Base-by-base conservation (phyloP, 2,329 filamentous ascomycete genomes). In the Graphilbum sp. region DNA sequence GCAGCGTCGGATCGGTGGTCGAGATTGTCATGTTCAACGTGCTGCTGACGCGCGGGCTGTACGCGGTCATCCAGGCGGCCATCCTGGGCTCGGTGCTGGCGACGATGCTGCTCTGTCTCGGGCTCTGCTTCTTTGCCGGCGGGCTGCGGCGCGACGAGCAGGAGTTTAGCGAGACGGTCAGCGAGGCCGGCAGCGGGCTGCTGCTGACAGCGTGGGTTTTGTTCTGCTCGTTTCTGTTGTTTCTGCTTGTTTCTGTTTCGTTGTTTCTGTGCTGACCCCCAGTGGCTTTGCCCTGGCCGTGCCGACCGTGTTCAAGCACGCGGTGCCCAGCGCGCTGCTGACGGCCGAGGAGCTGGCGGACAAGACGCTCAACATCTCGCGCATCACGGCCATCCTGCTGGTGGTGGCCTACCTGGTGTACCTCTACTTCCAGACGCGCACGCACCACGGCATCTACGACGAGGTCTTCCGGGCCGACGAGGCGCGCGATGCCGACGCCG, bases 11-110 rank as follows among this genome's bases (percentile, higher is more conserved):
- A 3, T 82, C 80, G 1, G 59, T 86, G 10, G 82, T 90, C 37
- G 84, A 93, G 52, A 78, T 92, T 40, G 71, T 92, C 34, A 61
- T 92, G 23, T 90, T 92, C 57, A 79, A 88, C 63, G 70, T 87
- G 3, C 60, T 92, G 33, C 64, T 90, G 5, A 54, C 54, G 2
- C 34, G 39, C 11, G 55, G 62, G 2, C 56, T 62, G 54, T 75
- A 79, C 42, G 64, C 68, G n/a, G 80, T 90, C 47, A 83, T 92
- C 48, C 74, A 84, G 51, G 82, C 82, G 38, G 84, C 85, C 20
- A 87, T 92, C 39, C 60, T 92, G 0, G 84, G 85, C 27, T 88
- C 82, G 0, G 80, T 92, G 33, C 56, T 93, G 25, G 83, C 85
- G 12, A 92, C 85, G 24, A 69, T 90, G 59, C 59, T 92, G 33